phyloP scores from a whole-genome alignment of 257 asterid genomes.

The Apocynum venetum region DNA sequence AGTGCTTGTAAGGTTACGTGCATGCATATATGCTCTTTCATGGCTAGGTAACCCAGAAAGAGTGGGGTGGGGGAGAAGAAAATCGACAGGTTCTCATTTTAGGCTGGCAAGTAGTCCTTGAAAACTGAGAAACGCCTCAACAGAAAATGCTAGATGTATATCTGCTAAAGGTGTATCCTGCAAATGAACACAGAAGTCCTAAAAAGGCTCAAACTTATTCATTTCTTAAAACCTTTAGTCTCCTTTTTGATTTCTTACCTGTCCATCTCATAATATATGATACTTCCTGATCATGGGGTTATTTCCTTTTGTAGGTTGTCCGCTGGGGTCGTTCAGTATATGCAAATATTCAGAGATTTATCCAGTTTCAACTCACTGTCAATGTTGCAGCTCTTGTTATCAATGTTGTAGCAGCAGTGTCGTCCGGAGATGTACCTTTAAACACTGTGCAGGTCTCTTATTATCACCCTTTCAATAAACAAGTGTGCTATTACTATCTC shows the following conservation, averaged over 20 bases:
- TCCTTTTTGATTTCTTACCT: background rate
- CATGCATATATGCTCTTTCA: background rate
- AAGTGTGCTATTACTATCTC: background rate
- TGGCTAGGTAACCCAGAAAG: background rate
- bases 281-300: background rate
- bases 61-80: background rate
- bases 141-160: background rate
- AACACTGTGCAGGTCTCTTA: conserved; percentile 79
- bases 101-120: background rate
- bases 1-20: background rate
- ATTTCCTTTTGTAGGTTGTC: conserved; percentile 59
- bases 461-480: background rate
- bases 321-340: conserved; percentile 99
- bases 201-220: background rate
- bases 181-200: background rate
- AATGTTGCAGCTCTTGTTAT: conserved; percentile 88
- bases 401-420: conserved; percentile 80
- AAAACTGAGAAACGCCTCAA: background rate
- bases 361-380: conserved; percentile 99
- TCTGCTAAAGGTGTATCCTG: background rate
- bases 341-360: conserved; percentile 92
- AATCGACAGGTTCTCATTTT: background rate
- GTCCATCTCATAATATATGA: background rate
- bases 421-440: conserved; percentile 88
- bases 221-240: background rate